These are phyloP conservation scores for Tulasnella sp. DNA, from an alignment of 768 basidiomycete species.

Conservation along the genomic window DNA sequence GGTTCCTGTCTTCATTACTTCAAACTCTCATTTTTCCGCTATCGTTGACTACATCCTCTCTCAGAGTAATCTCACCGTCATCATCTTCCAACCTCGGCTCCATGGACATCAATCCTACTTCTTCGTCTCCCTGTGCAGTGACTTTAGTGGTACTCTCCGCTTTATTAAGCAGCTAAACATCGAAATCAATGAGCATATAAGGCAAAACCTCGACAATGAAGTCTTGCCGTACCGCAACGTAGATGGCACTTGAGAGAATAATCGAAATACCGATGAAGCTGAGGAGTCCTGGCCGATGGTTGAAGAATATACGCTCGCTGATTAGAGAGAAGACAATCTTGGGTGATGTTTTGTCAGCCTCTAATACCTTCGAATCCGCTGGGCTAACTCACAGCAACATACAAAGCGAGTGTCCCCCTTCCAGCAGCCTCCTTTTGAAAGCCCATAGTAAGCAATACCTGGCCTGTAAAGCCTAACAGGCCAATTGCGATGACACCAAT, in stretches of 20 bases:
- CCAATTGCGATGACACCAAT: neutral
- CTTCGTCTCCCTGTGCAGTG: neutral
- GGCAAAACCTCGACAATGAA: too few relatives aligned
- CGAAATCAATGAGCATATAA: neutral
- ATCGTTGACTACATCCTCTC: neutral
- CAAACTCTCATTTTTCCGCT: neutral
- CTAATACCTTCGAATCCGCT: neutral
- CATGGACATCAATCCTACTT: constrained; percentile 6
- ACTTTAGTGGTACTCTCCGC: neutral
- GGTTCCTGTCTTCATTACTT: too few relatives aligned
- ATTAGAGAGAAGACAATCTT: constrained; percentile 8
- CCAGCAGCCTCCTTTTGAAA: constrained; percentile 6
- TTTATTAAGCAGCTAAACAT: neutral
- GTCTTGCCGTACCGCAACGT: neutral
- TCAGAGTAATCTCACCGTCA: neutral
- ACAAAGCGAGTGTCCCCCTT: constrained; percentile 2
- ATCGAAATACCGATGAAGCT: neutral
- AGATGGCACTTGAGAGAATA: neutral
- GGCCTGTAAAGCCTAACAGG: neutral
- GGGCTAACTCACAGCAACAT: neutral
- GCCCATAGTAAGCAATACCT: neutral
- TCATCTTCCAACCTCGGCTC: neutral
- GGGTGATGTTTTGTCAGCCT: neutral
- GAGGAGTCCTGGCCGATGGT: neutral
- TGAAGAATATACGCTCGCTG: neutral